These are phyloP conservation scores for Didymellaceae sp. DNA, from an alignment of 2,329 filamentous ascomycete genomes.

Conservation along the genomic window DNA sequence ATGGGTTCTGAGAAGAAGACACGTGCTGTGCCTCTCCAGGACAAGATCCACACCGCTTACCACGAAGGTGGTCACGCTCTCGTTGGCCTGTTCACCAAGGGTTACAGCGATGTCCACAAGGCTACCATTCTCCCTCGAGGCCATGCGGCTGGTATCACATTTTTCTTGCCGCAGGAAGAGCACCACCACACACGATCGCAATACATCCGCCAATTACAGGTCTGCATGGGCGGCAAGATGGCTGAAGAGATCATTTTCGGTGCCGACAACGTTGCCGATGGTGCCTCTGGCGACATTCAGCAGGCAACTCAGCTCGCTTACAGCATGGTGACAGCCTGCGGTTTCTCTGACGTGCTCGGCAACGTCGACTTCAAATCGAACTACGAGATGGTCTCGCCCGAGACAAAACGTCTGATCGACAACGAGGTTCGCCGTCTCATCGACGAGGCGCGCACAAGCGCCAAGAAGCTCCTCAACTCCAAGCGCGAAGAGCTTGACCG, in stretches of 20 bases:
- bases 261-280: constrained; percentile 87
- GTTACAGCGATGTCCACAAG: constrained; percentile 85
- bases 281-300: constrained; percentile 83
- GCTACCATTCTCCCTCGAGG: constrained; percentile 96
- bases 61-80: constrained; percentile 96
- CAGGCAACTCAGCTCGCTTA: constrained; percentile 83
- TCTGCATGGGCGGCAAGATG: constrained; percentile 84
- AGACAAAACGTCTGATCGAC: constrained; percentile 88
- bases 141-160: constrained; percentile 83
- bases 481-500: constrained; percentile 86
- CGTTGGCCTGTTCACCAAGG: constrained; percentile 81
- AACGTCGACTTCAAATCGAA: constrained; percentile 86
- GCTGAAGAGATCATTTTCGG: constrained; percentile 93
- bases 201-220: constrained; percentile 79
- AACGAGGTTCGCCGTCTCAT: constrained; percentile 84
- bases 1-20: constrained; percentile 94
- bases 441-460: constrained; percentile 79
- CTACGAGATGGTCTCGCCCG: constrained; percentile 80
- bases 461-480: constrained; percentile 71
- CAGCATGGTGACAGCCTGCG: constrained; percentile 84
- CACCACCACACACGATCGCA: constrained; percentile 80
- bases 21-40: constrained; percentile 88
- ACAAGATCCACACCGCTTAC: constrained; percentile 95
- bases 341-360: constrained; percentile 87
- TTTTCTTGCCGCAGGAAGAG: constrained; percentile 89